phyloP scores from a whole-genome alignment of 2,329 filamentous ascomycete species.

The Thermoascus crustaceus region DNA sequence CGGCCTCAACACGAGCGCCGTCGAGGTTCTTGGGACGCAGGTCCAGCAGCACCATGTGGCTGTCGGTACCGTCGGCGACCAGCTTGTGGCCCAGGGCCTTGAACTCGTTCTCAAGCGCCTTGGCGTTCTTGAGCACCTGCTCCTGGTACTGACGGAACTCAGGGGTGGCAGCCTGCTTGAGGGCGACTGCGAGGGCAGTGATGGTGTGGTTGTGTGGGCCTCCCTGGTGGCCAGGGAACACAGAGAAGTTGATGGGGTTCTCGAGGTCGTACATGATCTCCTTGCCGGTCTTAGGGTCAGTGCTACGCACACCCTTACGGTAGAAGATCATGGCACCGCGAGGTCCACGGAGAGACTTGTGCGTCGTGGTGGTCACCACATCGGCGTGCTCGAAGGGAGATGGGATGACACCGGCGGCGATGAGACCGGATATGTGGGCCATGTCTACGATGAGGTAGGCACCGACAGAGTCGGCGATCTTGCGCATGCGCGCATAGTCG shows the following conservation, averaged over 20 bases:
- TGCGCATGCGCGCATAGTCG: conserved; percentile 86
- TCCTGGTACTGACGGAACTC: conserved; percentile 93
- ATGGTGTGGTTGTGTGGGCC: conserved; percentile 99
- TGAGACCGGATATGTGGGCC: conserved; percentile 91
- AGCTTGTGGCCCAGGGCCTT: conserved; percentile 68
- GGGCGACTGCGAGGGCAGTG: conserved; percentile 83
- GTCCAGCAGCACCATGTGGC: conserved; percentile 89
- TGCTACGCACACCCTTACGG: conserved; percentile 79
- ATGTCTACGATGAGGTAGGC: conserved; percentile 94
- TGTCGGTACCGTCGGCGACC: conserved; percentile 91
- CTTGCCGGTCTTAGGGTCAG: conserved; percentile 76
- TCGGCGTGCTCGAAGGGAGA: conserved; percentile 85
- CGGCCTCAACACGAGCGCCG: conserved; percentile 84
- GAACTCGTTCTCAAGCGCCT: conserved; percentile 72
- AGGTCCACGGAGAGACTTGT: conserved; percentile 93
- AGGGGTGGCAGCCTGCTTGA: conserved; percentile 82
- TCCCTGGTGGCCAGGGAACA: conserved; percentile 97
- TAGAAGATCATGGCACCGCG: conserved; percentile 98
- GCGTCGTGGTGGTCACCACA: conserved; percentile 93
- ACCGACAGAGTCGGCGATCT: conserved; percentile 82
- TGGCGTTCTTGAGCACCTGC: conserved; percentile 82
- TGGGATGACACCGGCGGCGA: conserved; percentile 85
- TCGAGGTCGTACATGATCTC: conserved; percentile 86
- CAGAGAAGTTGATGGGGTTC: conserved; percentile 85
- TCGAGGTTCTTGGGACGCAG: conserved; percentile 84